Percentiles rank a stretch among this genome's conserved stretches.
Conservation (phyloP, 192 early-diverging fungal species). For the Phlyctochytrium planicorne region DNA sequence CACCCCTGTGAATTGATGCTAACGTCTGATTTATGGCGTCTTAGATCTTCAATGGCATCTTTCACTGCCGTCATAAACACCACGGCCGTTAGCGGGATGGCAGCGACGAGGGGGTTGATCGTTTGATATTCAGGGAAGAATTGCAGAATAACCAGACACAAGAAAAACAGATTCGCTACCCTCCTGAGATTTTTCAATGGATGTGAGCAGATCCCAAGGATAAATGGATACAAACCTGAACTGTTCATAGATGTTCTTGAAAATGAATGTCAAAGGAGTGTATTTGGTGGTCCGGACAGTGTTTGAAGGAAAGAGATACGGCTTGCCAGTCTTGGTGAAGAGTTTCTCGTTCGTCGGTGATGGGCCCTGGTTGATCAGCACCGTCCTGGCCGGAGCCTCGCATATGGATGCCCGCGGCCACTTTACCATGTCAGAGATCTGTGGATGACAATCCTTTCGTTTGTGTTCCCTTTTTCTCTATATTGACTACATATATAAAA, state of each 20-base stretch:
- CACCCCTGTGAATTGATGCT: conserved; percentile 62
- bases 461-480: no score
- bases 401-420: no score
- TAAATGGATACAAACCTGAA: conserved; percentile 76
- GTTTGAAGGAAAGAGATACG: no score
- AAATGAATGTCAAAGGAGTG: conserved; percentile 79
- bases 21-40: conserved; percentile 79
- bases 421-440: no score
- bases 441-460: no score
- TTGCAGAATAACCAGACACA: conserved; percentile 78
- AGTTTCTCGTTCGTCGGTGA: no score
- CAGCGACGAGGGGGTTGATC: conserved; percentile 76
- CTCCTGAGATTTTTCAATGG: conserved; percentile 14
- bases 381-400: no score
- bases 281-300: conserved; percentile 90
- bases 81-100: conserved; percentile 80
- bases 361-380: no score
- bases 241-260: conserved; percentile 91
- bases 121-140: conserved; percentile 78
- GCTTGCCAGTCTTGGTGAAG: no score
- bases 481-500: no score
- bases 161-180: conserved; percentile 76
- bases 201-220: no score
- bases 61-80: conserved; percentile 77
- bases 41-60: conserved; percentile 91